Conservation (phyloP, 371 early-diverging fungal genomes). For the Zancudomyces culisetae region DNA sequence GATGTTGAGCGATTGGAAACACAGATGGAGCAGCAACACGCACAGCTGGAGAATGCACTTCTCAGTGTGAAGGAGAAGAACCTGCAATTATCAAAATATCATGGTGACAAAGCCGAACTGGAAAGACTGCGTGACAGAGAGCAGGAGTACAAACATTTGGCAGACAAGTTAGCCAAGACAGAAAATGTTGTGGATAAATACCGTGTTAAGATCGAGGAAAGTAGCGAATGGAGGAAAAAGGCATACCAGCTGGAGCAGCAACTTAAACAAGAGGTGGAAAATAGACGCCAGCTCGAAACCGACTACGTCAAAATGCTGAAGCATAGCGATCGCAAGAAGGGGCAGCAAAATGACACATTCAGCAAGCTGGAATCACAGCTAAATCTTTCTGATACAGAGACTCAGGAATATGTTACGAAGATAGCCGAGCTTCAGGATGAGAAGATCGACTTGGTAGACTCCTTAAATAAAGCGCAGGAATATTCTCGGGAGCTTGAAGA, state of each 20-base stretch:
- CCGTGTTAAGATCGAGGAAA: constrained; percentile 80
- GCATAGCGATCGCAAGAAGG: constrained; percentile 59
- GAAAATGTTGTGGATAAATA: constrained; percentile 88
- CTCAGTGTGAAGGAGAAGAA: constrained; percentile 40
- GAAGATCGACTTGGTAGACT: constrained; percentile 38
- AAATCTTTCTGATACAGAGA: constrained; percentile 40
- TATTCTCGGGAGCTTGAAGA: constrained; percentile 61
- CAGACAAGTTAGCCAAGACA: constrained; percentile 72
- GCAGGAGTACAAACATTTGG: constrained; percentile 70
- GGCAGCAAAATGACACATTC: constrained; percentile 71
- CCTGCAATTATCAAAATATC: constrained; percentile 35
- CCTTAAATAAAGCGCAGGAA: constrained; percentile 43
- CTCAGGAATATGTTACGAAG: constrained; percentile 51
- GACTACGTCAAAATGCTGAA: constrained; percentile 65
- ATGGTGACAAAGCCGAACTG: constrained; percentile 41
- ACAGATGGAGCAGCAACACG: constrained; percentile 50
- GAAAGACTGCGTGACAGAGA: constrained; percentile 60
- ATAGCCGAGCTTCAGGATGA: constrained; percentile 27
- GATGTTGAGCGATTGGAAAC: constrained; percentile 70
- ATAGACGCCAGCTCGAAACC: constrained; percentile 58
- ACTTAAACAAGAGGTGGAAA: constrained; percentile 35
- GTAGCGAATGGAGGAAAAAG: constrained; percentile 51
- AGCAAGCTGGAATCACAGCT: constrained; percentile 48
- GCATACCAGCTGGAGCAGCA: constrained; percentile 65
- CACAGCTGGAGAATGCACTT: constrained; percentile 33